Conservation (phyloP, 2,329 filamentous ascomycete species). For the Colletotrichum sp. region DNA sequence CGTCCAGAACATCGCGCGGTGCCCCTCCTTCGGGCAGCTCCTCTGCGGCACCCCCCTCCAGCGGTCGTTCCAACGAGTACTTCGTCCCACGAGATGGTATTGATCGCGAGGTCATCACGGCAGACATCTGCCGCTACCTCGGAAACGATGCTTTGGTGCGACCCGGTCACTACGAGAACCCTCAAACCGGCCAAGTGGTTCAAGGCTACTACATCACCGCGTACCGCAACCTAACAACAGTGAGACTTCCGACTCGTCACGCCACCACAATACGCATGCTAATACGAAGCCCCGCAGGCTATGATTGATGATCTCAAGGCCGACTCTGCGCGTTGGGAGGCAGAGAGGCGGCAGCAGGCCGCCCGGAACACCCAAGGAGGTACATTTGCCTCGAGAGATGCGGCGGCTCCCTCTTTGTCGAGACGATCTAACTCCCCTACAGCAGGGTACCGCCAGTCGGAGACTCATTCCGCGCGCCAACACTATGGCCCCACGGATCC, state of each 20-base stretch:
- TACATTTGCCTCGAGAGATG: conserved; percentile 60
- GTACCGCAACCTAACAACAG: conserved; percentile 79
- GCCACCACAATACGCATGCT: background rate
- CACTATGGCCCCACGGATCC: conserved; percentile 46
- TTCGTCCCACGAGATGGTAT: conserved; percentile 83
- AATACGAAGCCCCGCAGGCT: conserved; percentile 44
- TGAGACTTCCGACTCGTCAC: conserved; percentile 47
- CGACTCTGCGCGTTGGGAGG: conserved; percentile 67
- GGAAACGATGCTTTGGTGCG: conserved; percentile 83
- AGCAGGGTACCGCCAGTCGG: conserved; percentile 63
- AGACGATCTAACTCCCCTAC: conserved; percentile 64
- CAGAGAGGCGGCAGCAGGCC: conserved; percentile 62
- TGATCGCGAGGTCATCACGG: conserved; percentile 82
- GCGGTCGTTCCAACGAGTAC: conserved; percentile 73
- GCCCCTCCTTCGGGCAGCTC: conserved; percentile 30
- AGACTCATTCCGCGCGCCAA: conserved; percentile 51
- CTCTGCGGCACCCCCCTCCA: conserved; percentile 39
- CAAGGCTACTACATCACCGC: conserved; percentile 80
- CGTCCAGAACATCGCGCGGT: conserved; percentile 44
- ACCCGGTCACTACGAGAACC: conserved; percentile 73
- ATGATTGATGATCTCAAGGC: conserved; percentile 69
- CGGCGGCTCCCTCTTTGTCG: conserved; percentile 46
- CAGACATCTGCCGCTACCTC: conserved; percentile 83
- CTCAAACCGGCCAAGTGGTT: conserved; percentile 62
- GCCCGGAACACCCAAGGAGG: conserved; percentile 61